Evolutionary conservation across 805 yeast species (phyloP).

Genomic region (Wickerhamiella sorbophila): DNA sequence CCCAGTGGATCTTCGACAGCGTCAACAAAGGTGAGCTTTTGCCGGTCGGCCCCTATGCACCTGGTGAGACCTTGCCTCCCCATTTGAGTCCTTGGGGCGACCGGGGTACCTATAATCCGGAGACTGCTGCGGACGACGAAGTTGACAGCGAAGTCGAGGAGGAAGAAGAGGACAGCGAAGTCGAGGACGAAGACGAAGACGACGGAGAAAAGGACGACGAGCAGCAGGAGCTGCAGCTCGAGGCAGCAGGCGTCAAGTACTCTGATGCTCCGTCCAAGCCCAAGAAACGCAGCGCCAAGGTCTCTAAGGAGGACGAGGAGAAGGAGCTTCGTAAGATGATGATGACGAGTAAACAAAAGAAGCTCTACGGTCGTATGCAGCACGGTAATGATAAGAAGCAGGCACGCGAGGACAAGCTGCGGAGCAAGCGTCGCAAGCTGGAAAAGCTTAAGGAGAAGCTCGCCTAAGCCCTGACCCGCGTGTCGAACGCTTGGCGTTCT

Average conservation of each 20-base stretch:
- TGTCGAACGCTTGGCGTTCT: conserved; percentile 69
- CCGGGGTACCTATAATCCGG: conserved; percentile 78
- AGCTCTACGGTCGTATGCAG: conserved; percentile 88
- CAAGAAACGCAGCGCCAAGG: conserved; percentile 30
- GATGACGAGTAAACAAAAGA: conserved; percentile 96
- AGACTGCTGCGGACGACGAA: conserved; percentile 38
- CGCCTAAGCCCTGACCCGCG: conserved; percentile 34
- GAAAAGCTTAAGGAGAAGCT: conserved; percentile 17
- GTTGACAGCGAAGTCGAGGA: conserved; percentile 37
- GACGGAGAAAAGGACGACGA: conserved; percentile 35
- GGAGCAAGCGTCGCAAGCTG: conserved; percentile 43
- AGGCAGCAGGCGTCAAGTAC: conserved; percentile 73
- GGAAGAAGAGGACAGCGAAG: conserved; percentile 31
- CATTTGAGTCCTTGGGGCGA: conserved; percentile 99
- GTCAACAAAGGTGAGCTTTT: conserved; percentile 62
- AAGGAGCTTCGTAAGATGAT: conserved; percentile 86
- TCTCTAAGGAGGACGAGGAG: conserved; percentile 43
- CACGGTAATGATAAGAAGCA: conserved; percentile 77
- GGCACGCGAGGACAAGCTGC: conserved; percentile 55
- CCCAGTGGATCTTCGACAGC: conserved; percentile 95
- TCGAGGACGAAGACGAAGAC: conserved; percentile 14
- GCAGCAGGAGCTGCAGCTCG: conserved; percentile 77
- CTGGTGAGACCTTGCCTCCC: conserved; percentile 92
- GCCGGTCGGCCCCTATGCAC: conserved; percentile 71
- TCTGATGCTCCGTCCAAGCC: conserved; percentile 37